phyloP scores from a whole-genome alignment of 2,329 filamentous ascomycete genomes.

The Fusarium sororula region DNA sequence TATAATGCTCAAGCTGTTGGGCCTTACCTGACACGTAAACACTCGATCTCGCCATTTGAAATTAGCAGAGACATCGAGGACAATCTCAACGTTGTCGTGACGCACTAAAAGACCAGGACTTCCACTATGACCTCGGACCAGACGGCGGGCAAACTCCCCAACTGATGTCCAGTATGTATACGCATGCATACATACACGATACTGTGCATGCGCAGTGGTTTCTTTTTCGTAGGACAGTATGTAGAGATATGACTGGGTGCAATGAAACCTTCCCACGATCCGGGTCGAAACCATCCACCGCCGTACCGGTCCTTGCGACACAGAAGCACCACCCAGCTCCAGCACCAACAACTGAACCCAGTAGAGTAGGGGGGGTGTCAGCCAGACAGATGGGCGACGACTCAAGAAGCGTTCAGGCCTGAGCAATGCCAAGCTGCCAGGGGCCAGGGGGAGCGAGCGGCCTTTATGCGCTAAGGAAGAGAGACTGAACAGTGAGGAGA shows the following conservation, averaged over 20 bases:
- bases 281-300: constrained; percentile 25
- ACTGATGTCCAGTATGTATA: neutral
- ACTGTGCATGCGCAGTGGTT: neutral
- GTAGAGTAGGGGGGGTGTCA: neutral
- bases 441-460: neutral
- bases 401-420: neutral
- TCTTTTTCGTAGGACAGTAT: constrained; percentile 7
- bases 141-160: neutral
- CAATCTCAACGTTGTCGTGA: constrained; percentile 11
- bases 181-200: neutral
- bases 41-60: neutral
- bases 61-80: constrained; percentile 1
- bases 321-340: neutral
- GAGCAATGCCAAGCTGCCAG: neutral
- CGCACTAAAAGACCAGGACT: constrained; percentile 6
- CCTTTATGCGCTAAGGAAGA: neutral
- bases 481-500: neutral
- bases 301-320: constrained; percentile 14
- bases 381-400: neutral
- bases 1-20: neutral
- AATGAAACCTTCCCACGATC: constrained; percentile 28
- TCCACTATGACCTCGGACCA: constrained; percentile 26
- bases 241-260: constrained; percentile 34
- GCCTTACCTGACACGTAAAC: neutral
- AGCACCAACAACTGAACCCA: neutral